A percentile compares a stretch with the other conserved stretches of the same genome.
Conservation (phyloP, 2,329 filamentous ascomycete genomes). For the Talaromyces sp. region DNA sequence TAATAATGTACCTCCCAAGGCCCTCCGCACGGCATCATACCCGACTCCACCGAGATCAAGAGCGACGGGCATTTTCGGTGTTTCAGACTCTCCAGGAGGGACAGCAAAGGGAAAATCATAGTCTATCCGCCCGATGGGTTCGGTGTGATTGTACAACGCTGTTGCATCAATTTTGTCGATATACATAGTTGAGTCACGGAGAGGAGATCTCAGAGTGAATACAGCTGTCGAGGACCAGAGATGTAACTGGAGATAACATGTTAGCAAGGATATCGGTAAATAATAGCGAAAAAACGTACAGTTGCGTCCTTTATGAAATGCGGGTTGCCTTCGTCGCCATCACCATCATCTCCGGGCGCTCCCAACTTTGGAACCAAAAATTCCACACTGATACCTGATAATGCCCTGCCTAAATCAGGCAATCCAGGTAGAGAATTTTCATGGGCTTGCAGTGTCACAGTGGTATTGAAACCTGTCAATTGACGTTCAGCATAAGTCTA, state of each 20-base stretch:
- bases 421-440: conserved; percentile 67
- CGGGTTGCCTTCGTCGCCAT: conserved; percentile 44
- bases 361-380: conserved; percentile 66
- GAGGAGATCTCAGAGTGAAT: conserved; percentile 77
- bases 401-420: conserved; percentile 66
- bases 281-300: conserved; percentile 35
- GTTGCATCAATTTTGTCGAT: conserved; percentile 79
- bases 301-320: conserved; percentile 82
- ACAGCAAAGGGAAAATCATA: conserved; percentile 72
- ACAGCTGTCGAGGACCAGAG: conserved; percentile 79
- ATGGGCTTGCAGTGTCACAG: conserved; percentile 69
- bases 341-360: conserved; percentile 48
- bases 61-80: conserved; percentile 74
- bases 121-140: conserved; percentile 71
- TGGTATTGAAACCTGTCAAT: conserved; percentile 67
- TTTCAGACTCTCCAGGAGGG: conserved; percentile 67
- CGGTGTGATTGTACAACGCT: conserved; percentile 76
- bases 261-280: conserved; percentile 12
- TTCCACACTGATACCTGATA: conserved; percentile 68
- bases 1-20: conserved; percentile 74
- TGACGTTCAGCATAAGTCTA: not conserved
- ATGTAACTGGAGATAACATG: conserved; percentile 54
- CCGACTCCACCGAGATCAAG: conserved; percentile 75
- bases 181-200: conserved; percentile 67
- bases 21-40: conserved; percentile 74